Conservation (phyloP, 192 early-diverging fungal species). For the Entomortierella parvispora region DNA sequence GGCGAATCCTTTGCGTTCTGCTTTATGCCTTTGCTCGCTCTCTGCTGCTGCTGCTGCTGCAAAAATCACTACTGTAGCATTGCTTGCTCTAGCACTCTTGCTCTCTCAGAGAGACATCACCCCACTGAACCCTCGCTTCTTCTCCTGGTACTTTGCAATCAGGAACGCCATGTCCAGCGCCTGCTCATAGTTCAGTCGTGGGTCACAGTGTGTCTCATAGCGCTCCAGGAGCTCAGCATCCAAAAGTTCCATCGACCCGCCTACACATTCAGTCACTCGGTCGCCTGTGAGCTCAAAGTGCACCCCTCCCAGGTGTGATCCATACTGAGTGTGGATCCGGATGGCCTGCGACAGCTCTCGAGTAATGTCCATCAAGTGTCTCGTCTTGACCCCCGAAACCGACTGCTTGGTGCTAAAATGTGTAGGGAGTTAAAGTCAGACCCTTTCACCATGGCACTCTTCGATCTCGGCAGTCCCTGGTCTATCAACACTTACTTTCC, state of each 20-base stretch:
- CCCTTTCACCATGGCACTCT: no score
- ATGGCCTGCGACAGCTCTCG: conserved; percentile 85
- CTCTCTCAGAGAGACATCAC: conserved; percentile 13
- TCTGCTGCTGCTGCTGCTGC: neutral
- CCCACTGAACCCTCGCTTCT: conserved; percentile 52
- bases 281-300: conserved; percentile 97
- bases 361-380: conserved; percentile 89
- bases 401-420: conserved; percentile 75
- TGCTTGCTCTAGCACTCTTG: neutral
- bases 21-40: neutral
- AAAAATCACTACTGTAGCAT: neutral
- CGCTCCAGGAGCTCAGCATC: conserved; percentile 85
- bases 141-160: conserved; percentile 88
- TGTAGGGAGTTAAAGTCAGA: no score
- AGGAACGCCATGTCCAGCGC: conserved; percentile 94
- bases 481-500: conserved; percentile 74
- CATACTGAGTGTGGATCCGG: conserved; percentile 76
- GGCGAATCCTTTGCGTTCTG: neutral
- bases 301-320: conserved; percentile 84
- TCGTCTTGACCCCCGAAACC: conserved; percentile 84
- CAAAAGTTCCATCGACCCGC: conserved; percentile 91
- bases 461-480: no score
- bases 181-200: conserved; percentile 96
- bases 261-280: conserved; percentile 91
- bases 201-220: conserved; percentile 96